Evolutionary conservation across 371 early-diverging fungal genomes (phyloP).

Genomic region (Lichtheimia ramosa): DNA sequence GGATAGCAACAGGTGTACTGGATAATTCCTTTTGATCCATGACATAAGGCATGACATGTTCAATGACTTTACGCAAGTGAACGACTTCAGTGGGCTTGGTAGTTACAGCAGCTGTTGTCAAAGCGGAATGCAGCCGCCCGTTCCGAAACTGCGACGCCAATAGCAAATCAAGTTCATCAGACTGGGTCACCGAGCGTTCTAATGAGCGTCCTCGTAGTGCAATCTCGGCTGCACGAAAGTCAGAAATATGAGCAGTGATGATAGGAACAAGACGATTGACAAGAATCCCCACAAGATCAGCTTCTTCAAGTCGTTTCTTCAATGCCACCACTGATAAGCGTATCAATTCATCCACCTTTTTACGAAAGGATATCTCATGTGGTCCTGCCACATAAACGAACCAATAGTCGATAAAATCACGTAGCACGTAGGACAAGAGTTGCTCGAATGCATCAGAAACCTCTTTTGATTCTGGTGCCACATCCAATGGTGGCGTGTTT

Average conservation of each 20-base stretch:
- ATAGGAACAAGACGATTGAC: constrained; percentile 64
- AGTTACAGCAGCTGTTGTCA: constrained; percentile 49
- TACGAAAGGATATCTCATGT: constrained; percentile 34
- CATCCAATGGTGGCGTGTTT: neutral
- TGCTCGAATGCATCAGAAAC: constrained; percentile 45
- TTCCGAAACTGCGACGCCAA: constrained; percentile 61
- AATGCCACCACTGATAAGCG: constrained; percentile 39
- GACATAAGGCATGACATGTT: constrained; percentile 65
- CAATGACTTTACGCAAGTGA: constrained; percentile 70
- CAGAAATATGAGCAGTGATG: constrained; percentile 69
- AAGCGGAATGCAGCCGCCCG: constrained; percentile 62
- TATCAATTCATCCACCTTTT: constrained; percentile 46
- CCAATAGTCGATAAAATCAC: constrained; percentile 63
- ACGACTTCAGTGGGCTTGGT: constrained; percentile 56
- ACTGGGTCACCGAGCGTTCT: constrained; percentile 56
- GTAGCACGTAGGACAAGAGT: constrained; percentile 43
- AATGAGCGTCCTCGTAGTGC: constrained; percentile 54
- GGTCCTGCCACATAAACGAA: constrained; percentile 49
- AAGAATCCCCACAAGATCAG: constrained; percentile 62
- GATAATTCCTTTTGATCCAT: constrained; percentile 53
- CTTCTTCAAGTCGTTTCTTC: constrained; percentile 40
- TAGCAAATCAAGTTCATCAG: constrained; percentile 62
- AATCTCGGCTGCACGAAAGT: constrained; percentile 65
- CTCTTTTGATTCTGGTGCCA: constrained; percentile 17
- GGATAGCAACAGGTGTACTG: constrained; percentile 58